Percentiles rank a stretch among this genome's conserved stretches.
Evolutionary conservation across 73 alveolate genomes (phyloP).

Genomic region (Paramecium sonneborni): DNA sequence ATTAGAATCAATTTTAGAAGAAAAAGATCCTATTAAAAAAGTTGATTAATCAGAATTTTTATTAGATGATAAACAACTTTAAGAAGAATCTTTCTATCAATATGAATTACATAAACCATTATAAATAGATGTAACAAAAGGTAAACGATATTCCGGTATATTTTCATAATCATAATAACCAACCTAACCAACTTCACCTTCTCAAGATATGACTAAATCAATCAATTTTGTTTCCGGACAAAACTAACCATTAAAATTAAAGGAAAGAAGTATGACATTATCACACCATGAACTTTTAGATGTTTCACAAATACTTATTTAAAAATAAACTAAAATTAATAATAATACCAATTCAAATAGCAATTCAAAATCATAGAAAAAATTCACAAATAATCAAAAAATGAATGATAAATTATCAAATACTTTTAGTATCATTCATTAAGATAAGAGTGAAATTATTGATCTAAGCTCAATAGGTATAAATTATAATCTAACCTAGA

Average conservation of each 20-base stretch:
- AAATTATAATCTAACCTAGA: neutral
- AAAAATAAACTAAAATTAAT: neutral
- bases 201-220: neutral
- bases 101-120: neutral
- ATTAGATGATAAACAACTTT: neutral
- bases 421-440: neutral
- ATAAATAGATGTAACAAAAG: neutral
- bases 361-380: neutral
- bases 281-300: neutral
- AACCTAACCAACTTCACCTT: slow-evolving; percentile 24
- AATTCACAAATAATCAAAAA: neutral
- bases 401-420: slow-evolving; percentile 42
- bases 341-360: neutral
- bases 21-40: neutral
- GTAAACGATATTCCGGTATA: neutral
- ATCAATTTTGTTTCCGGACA: neutral
- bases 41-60: neutral
- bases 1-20: neutral
- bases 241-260: neutral
- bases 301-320: neutral
- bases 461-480: slow-evolving; percentile 24
- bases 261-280: neutral
- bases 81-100: neutral
- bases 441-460: slow-evolving; percentile 8
- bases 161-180: slow-evolving; percentile 24